Conservation (phyloP, 202 grass and related monocot species). For the Panicum virgatum region DNA sequence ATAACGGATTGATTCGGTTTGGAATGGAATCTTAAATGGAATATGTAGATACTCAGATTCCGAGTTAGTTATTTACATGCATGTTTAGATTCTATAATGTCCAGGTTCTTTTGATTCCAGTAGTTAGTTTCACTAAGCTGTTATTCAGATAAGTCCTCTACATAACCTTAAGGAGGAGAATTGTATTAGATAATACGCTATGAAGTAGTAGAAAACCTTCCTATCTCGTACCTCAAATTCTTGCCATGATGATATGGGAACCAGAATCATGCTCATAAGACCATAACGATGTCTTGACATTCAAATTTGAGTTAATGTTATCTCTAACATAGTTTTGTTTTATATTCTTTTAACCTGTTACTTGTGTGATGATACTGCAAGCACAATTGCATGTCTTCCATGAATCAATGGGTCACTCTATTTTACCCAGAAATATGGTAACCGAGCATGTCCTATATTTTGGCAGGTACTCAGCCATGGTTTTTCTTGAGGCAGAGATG, state of each 20-base stretch:
- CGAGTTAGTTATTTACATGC: no score
- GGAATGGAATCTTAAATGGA: no score
- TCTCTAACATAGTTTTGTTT: neutral
- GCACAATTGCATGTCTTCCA: neutral
- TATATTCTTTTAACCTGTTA: neutral
- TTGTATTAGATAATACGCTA: neutral
- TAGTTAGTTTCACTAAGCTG: neutral
- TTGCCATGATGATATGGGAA: neutral
- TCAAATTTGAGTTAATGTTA: neutral
- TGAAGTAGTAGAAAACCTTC: neutral
- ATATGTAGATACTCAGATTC: no score
- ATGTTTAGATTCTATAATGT: neutral
- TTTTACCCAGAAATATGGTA: neutral
- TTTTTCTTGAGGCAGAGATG: constrained; percentile 75
- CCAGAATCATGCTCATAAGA: neutral
- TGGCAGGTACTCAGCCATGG: constrained; percentile 60
- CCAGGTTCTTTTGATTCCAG: neutral
- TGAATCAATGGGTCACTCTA: neutral
- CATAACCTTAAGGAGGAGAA: neutral
- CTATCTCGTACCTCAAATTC: neutral
- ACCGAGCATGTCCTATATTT: constrained; percentile 4
- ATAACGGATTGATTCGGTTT: no score
- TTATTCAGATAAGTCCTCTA: neutral
- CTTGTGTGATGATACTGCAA: neutral
- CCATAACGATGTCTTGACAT: neutral